Conservation (phyloP, 2,329 filamentous ascomycete species). For the Rhinocladiella similis region DNA sequence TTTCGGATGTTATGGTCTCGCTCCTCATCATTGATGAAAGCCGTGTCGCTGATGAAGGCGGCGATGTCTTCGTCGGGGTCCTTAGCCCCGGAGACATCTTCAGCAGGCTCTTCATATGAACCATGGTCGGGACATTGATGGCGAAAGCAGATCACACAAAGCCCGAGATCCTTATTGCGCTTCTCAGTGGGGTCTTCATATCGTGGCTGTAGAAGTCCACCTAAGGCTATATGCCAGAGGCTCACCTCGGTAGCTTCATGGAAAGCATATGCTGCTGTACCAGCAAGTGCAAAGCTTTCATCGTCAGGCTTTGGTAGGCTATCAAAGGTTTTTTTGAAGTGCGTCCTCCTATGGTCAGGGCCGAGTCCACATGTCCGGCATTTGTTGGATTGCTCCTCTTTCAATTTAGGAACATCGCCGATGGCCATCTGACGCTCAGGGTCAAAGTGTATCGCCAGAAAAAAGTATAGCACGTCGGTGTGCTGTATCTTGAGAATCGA, state of each 20-base stretch:
- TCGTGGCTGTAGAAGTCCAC: constrained; percentile 10
- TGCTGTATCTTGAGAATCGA: constrained; percentile 2
- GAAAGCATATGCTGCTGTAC: constrained; percentile 19
- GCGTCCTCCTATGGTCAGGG: constrained; percentile 2
- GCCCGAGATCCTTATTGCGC: background rate
- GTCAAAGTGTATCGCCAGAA: constrained; percentile 5
- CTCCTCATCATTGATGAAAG: constrained; percentile 28
- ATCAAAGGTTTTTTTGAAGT: constrained; percentile 9
- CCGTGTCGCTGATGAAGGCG: constrained; percentile 12
- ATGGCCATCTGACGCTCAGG: background rate
- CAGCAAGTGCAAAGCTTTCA: constrained; percentile 17
- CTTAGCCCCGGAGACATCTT: constrained; percentile 9
- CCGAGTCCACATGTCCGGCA: constrained; percentile 19
- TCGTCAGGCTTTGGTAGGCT: constrained; percentile 14
- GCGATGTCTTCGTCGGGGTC: constrained; percentile 19
- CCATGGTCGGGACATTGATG: constrained; percentile 30
- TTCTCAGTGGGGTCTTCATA: constrained; percentile 5
- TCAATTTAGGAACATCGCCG: constrained; percentile 1
- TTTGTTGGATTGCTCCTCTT: constrained; percentile 3
- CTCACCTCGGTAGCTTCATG: constrained; percentile 17
- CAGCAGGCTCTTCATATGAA: constrained; percentile 20
- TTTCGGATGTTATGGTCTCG: constrained; percentile 23
- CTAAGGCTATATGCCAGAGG: constrained; percentile 27
- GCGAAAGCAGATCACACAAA: constrained; percentile 29
- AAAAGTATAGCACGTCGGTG: constrained; percentile 19